Conservation (phyloP, 2,329 filamentous ascomycete genomes). For the Juglanconis oblonga region DNA sequence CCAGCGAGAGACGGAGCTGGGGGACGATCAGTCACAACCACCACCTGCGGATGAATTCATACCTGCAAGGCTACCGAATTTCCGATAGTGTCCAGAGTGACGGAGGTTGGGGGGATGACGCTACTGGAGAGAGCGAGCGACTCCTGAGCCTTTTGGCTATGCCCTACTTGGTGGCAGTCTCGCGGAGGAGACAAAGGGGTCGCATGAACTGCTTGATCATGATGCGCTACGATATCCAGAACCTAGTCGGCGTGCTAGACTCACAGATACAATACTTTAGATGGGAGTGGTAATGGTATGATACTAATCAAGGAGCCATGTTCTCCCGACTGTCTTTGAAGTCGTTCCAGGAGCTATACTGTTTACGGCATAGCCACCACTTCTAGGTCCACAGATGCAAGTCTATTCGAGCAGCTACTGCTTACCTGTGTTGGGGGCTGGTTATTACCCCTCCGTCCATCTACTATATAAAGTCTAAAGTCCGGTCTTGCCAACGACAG, state of each 20-base stretch:
- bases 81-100: constrained; percentile 35
- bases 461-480: no score
- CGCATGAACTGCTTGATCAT: not conserved
- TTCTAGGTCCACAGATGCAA: no score
- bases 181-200: not conserved
- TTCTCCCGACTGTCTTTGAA: not conserved
- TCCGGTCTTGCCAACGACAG: no score
- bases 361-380: no score
- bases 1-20: constrained; percentile 14
- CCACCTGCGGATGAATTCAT: constrained; percentile 41
- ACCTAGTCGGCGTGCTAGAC: not conserved
- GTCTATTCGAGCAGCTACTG: no score
- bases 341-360: no score
- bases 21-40: constrained; percentile 10
- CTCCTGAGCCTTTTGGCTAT: not conserved
- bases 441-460: no score
- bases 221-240: constrained; percentile 6
- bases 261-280: not conserved
- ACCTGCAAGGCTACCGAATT: constrained; percentile 57
- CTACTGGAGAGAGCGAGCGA: not conserved
- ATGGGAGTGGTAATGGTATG: not conserved
- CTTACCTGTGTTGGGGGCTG: no score
- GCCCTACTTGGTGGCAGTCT: not conserved
- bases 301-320: not conserved
- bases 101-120: not conserved